Base-by-base conservation (phyloP, 2,329 filamentous ascomycete species). In the Calonectria fujianensis region DNA sequence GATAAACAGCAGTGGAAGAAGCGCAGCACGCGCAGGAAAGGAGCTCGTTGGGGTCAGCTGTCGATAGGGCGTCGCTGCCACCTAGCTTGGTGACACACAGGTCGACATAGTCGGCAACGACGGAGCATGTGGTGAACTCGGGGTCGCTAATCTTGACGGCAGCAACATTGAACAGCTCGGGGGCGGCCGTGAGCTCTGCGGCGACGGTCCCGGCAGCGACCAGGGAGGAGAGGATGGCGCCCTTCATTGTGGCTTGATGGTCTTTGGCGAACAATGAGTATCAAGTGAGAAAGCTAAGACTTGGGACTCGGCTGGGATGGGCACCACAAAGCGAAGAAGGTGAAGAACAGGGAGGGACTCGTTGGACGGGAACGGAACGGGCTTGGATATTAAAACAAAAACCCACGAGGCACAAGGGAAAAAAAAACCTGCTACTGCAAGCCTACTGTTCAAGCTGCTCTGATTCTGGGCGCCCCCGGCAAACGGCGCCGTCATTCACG, bases 1-100 rank as follows among this genome's bases (percentile, higher is more conserved):
- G 70, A 67, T 82, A 79, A n/a, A 83, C 69, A 64, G 76, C 69
- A 1, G 69, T 75, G 8, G 70, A 29, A 20, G 74, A 74, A 50
- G 74, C 61, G 51, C 83, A 84, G 73, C 83, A 84, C 11, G 79
- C 83, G 73, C 83, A 84, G 18, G 68, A 69, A 24, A 82, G 24
- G 14, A 84, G 66, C 4, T 64, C 79, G 4, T 70, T 24, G 9
- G 79, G 70, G 59, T 79, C 77, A 24, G 81, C 82, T 20, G 78
- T 81, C 24, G 67, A 50, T 32, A 82, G 64, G 45, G 73, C 82
- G 9, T 76, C 65, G 7, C 66, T 5, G 54, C 82, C 83, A 45
- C 83, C 83, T 2, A 72, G 54, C 24, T 75, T 31, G 4, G 69
- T 74, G 35, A 82, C 70, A 73, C 83, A 84, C 11, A 45, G 35